A percentile compares a stretch with the other conserved stretches of the same genome.
Evolutionary conservation across 1,284 basidiomycete species (phyloP).

Genomic region (Nidula niveotomentosa): DNA sequence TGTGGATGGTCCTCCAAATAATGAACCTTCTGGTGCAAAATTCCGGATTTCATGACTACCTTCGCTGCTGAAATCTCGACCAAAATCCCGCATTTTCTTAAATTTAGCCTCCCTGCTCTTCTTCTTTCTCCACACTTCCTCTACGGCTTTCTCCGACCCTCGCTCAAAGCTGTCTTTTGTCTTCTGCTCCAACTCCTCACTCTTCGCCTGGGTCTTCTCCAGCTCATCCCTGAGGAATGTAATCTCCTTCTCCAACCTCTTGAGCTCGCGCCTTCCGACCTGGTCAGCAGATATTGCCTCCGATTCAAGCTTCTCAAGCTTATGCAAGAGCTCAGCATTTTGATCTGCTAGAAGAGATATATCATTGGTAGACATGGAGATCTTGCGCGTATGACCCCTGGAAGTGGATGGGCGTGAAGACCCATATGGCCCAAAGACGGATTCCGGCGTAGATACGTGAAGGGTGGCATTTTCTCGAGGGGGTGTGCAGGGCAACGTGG

Average conservation of each 20-base stretch:
- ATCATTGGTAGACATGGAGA: conserved; percentile 69
- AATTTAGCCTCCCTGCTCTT: conserved; percentile 57
- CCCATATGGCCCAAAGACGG: not conserved
- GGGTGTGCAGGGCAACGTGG: too few species aligned
- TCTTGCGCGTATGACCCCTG: conserved; percentile 44
- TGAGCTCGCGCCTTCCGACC: conserved; percentile 65
- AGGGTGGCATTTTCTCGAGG: too few species aligned
- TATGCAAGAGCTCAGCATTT: conserved; percentile 75
- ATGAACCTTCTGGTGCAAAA: conserved; percentile 61
- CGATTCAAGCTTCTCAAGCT: conserved; percentile 71
- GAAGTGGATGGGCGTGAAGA: conserved; percentile 20
- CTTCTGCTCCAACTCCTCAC: conserved; percentile 69
- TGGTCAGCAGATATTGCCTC: conserved; percentile 69
- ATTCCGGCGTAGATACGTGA: too few species aligned
- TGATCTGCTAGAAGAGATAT: conserved; percentile 74
- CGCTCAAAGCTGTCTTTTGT: conserved; percentile 36
- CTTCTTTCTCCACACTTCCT: conserved; percentile 48
- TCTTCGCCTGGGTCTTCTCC: conserved; percentile 66
- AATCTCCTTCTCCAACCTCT: conserved; percentile 78
- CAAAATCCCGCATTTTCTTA: conserved; percentile 38
- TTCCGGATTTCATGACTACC: conserved; percentile 37
- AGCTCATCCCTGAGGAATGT: conserved; percentile 67
- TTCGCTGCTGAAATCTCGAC: conserved; percentile 16
- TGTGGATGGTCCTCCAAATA: conserved; percentile 29
- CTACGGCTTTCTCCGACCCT: conserved; percentile 39